These are phyloP conservation scores for Lumnitzera littorea DNA, from an alignment of 345 rosid species.

Conservation along the genomic window DNA sequence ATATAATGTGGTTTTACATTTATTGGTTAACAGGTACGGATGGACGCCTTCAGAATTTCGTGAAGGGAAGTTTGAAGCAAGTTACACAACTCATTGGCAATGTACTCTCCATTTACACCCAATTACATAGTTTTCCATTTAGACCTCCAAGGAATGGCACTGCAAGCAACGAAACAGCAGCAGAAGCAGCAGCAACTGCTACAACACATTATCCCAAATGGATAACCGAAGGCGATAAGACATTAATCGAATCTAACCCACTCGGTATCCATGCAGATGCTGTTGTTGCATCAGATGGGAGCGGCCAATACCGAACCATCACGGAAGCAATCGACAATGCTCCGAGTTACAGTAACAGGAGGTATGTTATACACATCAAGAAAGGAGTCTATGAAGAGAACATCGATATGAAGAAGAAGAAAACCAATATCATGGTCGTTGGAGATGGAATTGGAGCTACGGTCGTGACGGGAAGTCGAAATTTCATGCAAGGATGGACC, in stretches of 20 bases:
- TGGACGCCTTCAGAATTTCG: conserved; percentile 40
- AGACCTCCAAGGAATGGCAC: conserved; percentile 34
- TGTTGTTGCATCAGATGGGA: conserved; percentile 62
- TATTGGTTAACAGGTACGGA: conserved; percentile 21
- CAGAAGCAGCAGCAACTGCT: too few species aligned
- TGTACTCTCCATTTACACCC: conserved; percentile 42
- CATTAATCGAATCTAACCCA: conserved; percentile 26
- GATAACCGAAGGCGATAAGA: conserved; percentile 56
- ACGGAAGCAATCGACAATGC: conserved; percentile 64
- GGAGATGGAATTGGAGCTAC: conserved; percentile 82
- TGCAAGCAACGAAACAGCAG: not conserved
- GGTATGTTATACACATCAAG: conserved; percentile 59
- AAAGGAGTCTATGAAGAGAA: conserved; percentile 74
- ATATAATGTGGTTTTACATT: too few species aligned
- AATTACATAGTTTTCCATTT: conserved; percentile 62
- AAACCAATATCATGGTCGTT: conserved; percentile 59
- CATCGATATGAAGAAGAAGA: conserved; percentile 67
- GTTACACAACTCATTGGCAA: conserved; percentile 72
- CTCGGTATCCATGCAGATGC: conserved; percentile 29
- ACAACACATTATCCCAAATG: conserved; percentile 37
- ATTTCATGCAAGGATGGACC: conserved; percentile 88
- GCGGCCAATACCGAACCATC: conserved; percentile 55
- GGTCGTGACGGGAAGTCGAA: conserved; percentile 54
- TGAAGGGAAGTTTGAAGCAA: conserved; percentile 66
- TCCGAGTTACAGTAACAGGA: conserved; percentile 57